Base-by-base conservation (phyloP, 495 filamentous ascomycete genomes). In the Neurospora sp. region DNA sequence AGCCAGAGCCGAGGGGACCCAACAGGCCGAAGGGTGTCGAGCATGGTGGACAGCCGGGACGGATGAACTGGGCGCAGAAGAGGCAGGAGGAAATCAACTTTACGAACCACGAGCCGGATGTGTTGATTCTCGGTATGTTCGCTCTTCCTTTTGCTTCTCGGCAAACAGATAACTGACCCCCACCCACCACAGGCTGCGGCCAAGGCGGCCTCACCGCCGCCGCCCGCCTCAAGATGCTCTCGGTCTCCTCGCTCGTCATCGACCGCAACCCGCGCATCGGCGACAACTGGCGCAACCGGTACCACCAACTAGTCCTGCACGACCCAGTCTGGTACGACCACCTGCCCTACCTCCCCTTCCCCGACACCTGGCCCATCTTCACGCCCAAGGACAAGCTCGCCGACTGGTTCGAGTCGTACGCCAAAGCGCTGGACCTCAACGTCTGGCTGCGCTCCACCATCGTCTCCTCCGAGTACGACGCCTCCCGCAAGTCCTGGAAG, bases 351-450 rank as follows among this genome's bases (percentile, higher is more conserved):
- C 65, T 94, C 1, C 81, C 84, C 0, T 94, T 94, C 75, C 92
- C 92, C 12, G 73, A 84, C 0, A 82, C 81, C 72, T 94, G 92
- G 91, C 89, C 89, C 0, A 68, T 90, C 37, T 93, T 91, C 77
- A 92, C 91, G 1, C 92, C 92, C 2, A 94, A 94, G 76, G 91
- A 94, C 78, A 94, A 94, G 73, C 84, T 94, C 0, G 93, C 89
- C 18, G 89, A 93, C 42, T 95, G 91, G 84, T 89, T 94, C 77
- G 90, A 94, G 61, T 83, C 85, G 3, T 96, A 96, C 74, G 91
- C 88, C 68, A 88, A 87, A 41, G 74, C 88, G 37, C 82, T 94
- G n/a, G 93, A 96, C 75, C 85, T 96, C 53, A 92, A 94, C 76
- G 85, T 93, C 16, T 94, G 92, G 92, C 91, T 84, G 18, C 77